Conservation (phyloP, 495 filamentous ascomycete genomes). For the Penicillium nucicola region DNA sequence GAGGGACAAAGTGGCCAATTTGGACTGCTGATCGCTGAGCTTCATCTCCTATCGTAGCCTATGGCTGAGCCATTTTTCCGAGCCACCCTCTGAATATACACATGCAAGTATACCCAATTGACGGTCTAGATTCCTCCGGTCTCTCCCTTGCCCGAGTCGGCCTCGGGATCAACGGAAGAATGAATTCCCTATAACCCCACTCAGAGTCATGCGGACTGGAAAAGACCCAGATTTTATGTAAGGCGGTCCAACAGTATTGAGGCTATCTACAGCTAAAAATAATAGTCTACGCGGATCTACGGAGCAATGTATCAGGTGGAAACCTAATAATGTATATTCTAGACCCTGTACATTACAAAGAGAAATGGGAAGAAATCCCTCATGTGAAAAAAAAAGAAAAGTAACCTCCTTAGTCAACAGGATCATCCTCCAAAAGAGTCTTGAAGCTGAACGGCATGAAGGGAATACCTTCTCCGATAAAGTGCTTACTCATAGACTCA, state of each 20-base stretch:
- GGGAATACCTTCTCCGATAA: conserved; percentile 88
- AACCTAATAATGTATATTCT: conserved; percentile 4
- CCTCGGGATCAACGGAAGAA: conserved; percentile 11
- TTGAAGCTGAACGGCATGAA: conserved; percentile 94
- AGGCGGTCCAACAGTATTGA: not conserved
- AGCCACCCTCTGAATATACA: too few species aligned
- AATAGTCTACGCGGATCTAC: not conserved
- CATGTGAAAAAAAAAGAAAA: not conserved
- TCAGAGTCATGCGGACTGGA: conserved; percentile 7
- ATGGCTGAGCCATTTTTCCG: not conserved
- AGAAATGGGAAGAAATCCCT: not conserved
- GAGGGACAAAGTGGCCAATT: too few species aligned
- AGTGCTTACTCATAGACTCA: conserved; percentile 99
- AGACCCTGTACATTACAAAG: conserved; percentile 5
- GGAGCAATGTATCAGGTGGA: not conserved
- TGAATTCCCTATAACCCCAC: conserved; percentile 7
- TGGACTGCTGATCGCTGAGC: too few species aligned
- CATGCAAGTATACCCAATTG: not conserved
- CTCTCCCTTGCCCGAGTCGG: not conserved
- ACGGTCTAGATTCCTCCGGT: conserved; percentile 1
- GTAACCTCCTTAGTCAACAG: conserved; percentile 48
- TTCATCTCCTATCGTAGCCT: too few species aligned
- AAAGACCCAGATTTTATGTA: conserved; percentile 4
- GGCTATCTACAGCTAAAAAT: not conserved
- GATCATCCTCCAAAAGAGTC: conserved; percentile 80